Conservation (phyloP, 2,329 filamentous ascomycete species). For the Proliferodiscus dingleyae region DNA sequence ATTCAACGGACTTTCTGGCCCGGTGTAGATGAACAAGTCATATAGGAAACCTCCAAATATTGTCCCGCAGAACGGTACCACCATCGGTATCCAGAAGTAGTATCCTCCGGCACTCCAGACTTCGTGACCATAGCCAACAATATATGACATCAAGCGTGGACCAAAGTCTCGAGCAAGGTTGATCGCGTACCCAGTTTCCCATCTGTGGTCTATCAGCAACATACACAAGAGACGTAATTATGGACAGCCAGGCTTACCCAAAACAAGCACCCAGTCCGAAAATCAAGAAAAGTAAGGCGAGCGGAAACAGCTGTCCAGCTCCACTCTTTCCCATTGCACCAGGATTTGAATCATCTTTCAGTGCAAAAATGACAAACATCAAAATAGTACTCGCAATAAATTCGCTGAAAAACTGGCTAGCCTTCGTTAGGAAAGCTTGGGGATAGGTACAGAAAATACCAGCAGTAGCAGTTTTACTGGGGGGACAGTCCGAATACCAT, state of each 20-base stretch:
- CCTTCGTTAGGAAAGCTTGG: slow-evolving; percentile 58
- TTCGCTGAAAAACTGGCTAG: slow-evolving; percentile 67
- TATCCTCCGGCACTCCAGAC: slow-evolving; percentile 65
- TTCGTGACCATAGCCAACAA: slow-evolving; percentile 61
- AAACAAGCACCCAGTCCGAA: slow-evolving; percentile 70
- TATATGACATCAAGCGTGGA: slow-evolving; percentile 60
- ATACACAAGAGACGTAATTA: background rate
- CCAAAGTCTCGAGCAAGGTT: slow-evolving; percentile 70
- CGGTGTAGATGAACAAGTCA: slow-evolving; percentile 64
- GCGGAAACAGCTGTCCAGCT: slow-evolving; percentile 47
- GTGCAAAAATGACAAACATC: slow-evolving; percentile 67
- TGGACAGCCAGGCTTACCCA: slow-evolving; percentile 31
- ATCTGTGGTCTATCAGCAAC: slow-evolving; percentile 35
- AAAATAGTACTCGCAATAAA: slow-evolving; percentile 63
- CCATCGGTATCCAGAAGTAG: slow-evolving; percentile 74
- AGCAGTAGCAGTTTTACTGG: slow-evolving; percentile 54
- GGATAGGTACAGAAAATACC: slow-evolving; percentile 73
- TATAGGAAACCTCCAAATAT: slow-evolving; percentile 62
- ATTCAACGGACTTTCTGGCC: slow-evolving; percentile 62
- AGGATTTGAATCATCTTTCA: slow-evolving; percentile 51
- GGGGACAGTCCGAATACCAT: slow-evolving; percentile 59
- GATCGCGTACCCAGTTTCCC: slow-evolving; percentile 73
- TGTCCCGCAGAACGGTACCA: slow-evolving; percentile 63
- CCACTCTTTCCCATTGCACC: slow-evolving; percentile 45
- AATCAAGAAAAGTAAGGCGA: slow-evolving; percentile 66